These are phyloP conservation scores for Annulohypoxylon nitens DNA, from an alignment of 495 filamentous ascomycete species.

Conservation along the genomic window DNA sequence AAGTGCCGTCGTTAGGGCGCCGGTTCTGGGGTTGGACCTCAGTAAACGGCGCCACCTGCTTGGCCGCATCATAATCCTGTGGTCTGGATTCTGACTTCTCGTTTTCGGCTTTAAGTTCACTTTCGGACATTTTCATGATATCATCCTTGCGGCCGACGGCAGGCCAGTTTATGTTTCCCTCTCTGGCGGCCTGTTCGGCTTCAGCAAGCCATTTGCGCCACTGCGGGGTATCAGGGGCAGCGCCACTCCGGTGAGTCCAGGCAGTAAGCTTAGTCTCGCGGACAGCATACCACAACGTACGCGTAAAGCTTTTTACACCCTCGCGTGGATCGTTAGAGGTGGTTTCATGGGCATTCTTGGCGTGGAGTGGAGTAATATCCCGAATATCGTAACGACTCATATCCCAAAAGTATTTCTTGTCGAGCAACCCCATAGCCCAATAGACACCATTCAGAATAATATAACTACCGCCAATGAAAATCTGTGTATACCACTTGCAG, in stretches of 20 bases:
- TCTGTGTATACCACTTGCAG: constrained; percentile 70
- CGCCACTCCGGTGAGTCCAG: constrained; percentile 63
- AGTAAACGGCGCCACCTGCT: constrained; percentile 49
- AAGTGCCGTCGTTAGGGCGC: constrained; percentile 34
- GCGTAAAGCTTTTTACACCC: constrained; percentile 60
- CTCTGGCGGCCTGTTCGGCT: constrained; percentile 57
- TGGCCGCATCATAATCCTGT: constrained; percentile 43
- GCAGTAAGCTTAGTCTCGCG: constrained; percentile 62
- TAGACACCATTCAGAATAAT: constrained; percentile 72
- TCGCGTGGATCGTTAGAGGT: constrained; percentile 50
- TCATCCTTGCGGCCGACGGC: constrained; percentile 63
- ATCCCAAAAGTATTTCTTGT: constrained; percentile 64
- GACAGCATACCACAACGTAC: constrained; percentile 70
- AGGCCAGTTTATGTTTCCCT: constrained; percentile 55
- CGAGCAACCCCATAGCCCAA: constrained; percentile 67
- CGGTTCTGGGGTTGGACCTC: constrained; percentile 45
- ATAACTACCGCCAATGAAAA: constrained; percentile 68
- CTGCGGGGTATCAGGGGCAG: constrained; percentile 62
- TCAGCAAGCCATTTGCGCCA: constrained; percentile 67
- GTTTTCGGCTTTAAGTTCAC: constrained; percentile 27
- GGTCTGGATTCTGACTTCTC: neutral
- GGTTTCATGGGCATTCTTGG: constrained; percentile 48
- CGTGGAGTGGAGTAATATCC: constrained; percentile 56
- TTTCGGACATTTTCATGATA: constrained; percentile 58
- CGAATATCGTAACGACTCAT: constrained; percentile 57